These are phyloP conservation scores for Colletotrichum euphorbiae DNA, from an alignment of 2,329 filamentous ascomycete species.

Conservation along the genomic window DNA sequence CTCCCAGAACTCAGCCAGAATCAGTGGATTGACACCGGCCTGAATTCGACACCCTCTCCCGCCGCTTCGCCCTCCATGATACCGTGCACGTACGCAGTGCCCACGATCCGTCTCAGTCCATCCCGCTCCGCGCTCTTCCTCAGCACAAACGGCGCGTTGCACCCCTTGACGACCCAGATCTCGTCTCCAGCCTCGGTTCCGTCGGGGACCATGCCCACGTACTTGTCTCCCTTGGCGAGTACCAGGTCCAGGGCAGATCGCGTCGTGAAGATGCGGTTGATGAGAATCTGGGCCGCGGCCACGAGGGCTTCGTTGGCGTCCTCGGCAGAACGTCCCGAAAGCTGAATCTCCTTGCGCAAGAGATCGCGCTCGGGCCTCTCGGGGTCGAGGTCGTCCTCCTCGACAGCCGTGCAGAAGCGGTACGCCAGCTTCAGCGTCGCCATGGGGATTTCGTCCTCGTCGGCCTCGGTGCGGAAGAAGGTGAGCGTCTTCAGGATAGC, in stretches of 20 bases:
- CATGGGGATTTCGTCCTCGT: slow-evolving; percentile 16
- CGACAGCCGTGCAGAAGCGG: slow-evolving; percentile 33
- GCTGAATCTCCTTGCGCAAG: slow-evolving; percentile 27
- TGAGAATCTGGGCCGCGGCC: slow-evolving; percentile 34
- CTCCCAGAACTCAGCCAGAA: background rate
- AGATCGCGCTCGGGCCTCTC: slow-evolving; percentile 23
- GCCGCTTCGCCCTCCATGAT: slow-evolving; percentile 31
- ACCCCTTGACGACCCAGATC: slow-evolving; percentile 37
- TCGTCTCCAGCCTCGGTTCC: slow-evolving; percentile 30
- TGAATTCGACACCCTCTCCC: slow-evolving; percentile 14
- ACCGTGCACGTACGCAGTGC: slow-evolving; percentile 35
- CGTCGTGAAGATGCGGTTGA: slow-evolving; percentile 31
- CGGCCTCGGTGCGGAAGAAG: slow-evolving; percentile 35
- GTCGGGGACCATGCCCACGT: slow-evolving; percentile 36
- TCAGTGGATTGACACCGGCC: slow-evolving; percentile 33
- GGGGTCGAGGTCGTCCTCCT: slow-evolving; percentile 34
- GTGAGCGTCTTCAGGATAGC: slow-evolving; percentile 29
- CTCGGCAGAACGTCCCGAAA: slow-evolving; percentile 19
- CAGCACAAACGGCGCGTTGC: slow-evolving; percentile 38
- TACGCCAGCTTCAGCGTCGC: slow-evolving; percentile 36
- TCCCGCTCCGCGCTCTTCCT: slow-evolving; percentile 32
- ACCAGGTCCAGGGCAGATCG: slow-evolving; percentile 36
- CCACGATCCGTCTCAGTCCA: slow-evolving; percentile 27
- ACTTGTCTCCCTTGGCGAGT: slow-evolving; percentile 23
- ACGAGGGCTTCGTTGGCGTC: slow-evolving; percentile 37